phyloP scores from a whole-genome alignment of 352 stramenopile genomes.

The Globisporangium camurandrum region DNA sequence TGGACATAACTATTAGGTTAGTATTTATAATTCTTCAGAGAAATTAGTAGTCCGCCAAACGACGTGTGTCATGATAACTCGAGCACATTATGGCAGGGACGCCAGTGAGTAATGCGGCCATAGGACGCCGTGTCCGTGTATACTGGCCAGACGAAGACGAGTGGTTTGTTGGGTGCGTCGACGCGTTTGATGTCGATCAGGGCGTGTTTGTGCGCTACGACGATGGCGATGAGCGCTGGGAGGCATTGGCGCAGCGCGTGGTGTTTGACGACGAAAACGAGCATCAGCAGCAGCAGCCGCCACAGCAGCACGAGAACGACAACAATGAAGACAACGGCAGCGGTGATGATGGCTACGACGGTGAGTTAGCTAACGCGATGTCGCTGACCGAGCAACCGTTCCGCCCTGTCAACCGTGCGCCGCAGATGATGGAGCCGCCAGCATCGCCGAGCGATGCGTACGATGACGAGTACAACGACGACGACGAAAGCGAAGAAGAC shows the following conservation, averaged over 20 bases:
- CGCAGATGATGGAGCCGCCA: slow-evolving; percentile 38
- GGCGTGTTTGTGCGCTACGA: slow-evolving; percentile 73
- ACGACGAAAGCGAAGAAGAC: slow-evolving; percentile 1
- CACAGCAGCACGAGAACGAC: neutral
- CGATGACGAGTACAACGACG: slow-evolving; percentile 14
- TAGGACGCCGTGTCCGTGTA: slow-evolving; percentile 61
- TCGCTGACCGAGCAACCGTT: neutral
- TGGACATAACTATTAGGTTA: too few relatives aligned
- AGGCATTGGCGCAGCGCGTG: slow-evolving; percentile 27
- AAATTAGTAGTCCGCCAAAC: too few relatives aligned
- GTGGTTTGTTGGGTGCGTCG: slow-evolving; percentile 58
- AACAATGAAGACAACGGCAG: neutral
- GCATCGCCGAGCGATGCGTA: slow-evolving; percentile 24
- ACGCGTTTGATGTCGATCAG: slow-evolving; percentile 27
- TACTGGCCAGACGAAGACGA: slow-evolving; percentile 66
- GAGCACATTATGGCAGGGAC: too few relatives aligned
- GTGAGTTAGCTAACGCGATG: neutral
- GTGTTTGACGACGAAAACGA: slow-evolving; percentile 19
- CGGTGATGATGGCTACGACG: neutral
- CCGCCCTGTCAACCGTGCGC: neutral
- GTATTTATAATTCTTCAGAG: too few relatives aligned
- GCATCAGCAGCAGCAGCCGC: too few relatives aligned
- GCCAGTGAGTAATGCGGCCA: too few relatives aligned
- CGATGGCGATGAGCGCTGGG: slow-evolving; percentile 77
- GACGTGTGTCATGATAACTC: too few relatives aligned